phyloP scores from a whole-genome alignment of 2,329 filamentous ascomycete genomes.

The Sporothrix sp. region DNA sequence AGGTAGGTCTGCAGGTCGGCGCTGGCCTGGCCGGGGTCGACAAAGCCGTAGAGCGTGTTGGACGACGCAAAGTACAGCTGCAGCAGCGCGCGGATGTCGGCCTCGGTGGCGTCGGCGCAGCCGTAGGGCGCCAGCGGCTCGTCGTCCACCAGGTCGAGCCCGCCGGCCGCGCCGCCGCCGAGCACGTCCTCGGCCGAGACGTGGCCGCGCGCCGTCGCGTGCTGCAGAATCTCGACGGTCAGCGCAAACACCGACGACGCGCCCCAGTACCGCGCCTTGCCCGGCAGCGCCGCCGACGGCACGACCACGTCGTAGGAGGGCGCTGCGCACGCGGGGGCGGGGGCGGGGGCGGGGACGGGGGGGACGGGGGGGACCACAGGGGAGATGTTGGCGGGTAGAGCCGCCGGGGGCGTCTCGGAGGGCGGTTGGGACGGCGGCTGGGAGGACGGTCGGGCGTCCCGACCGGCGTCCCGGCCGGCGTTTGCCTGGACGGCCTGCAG shows the following conservation, averaged over 20 bases:
- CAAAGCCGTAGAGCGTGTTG: constrained; percentile 23
- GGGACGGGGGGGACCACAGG: too few species aligned
- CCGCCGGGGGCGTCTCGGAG: too few species aligned
- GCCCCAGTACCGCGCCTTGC: constrained; percentile 16
- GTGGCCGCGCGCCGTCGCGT: constrained; percentile 9
- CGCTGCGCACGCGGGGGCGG: too few species aligned
- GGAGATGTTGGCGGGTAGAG: too few species aligned
- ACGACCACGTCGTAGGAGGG: constrained; percentile 15
- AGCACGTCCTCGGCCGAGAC: background rate
- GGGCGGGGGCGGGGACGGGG: too few species aligned
- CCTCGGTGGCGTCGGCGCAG: constrained; percentile 7
- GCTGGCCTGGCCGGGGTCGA: constrained; percentile 20
- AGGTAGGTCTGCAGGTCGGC: constrained; percentile 19
- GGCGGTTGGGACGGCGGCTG: too few species aligned
- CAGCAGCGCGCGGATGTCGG: constrained; percentile 18
- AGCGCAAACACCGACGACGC: constrained; percentile 15
- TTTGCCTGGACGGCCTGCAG: constrained; percentile 12
- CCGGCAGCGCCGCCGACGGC: background rate
- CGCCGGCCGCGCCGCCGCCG: background rate
- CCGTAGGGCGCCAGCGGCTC: background rate
- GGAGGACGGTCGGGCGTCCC: too few species aligned
- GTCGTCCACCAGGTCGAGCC: background rate
- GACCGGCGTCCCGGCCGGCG: background rate
- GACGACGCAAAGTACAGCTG: constrained; percentile 22
- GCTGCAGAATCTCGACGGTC: constrained; percentile 16